phyloP scores from a whole-genome alignment of 2,329 filamentous ascomycete species.

The Stenocarpella maydis region DNA sequence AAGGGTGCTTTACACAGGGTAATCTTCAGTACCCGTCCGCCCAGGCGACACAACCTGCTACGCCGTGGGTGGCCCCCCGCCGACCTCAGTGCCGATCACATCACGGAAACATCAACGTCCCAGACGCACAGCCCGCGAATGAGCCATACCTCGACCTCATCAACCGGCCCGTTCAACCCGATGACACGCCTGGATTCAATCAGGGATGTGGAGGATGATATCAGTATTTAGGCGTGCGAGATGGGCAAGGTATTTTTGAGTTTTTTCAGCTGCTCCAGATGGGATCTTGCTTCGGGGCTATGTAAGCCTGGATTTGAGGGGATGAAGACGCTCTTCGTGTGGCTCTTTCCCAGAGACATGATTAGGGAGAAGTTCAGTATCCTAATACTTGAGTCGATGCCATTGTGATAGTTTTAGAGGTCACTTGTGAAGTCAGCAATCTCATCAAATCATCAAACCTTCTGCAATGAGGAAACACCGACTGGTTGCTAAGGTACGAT shows the following conservation, averaged over 20 bases:
- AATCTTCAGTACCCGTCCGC: not conserved
- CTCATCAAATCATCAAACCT: too few relatives aligned
- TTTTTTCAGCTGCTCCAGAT: constrained; percentile 48
- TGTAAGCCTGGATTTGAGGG: not conserved
- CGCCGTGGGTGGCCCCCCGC: constrained; percentile 47
- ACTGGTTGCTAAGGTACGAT: too few relatives aligned
- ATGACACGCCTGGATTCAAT: constrained; percentile 51
- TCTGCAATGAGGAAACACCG: too few relatives aligned
- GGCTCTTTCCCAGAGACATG: not conserved
- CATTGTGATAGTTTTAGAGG: not conserved
- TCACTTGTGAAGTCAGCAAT: not conserved
- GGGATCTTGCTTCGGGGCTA: constrained; percentile 36
- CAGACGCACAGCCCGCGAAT: not conserved
- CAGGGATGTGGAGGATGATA: constrained; percentile 41
- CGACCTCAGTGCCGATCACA: constrained; percentile 1
- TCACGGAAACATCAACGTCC: not conserved
- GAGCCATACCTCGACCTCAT: constrained; percentile 18
- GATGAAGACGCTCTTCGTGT: not conserved
- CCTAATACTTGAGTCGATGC: too few relatives aligned
- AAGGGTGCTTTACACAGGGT: constrained; percentile 8
- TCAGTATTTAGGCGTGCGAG: not conserved
- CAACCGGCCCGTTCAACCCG: constrained; percentile 46
- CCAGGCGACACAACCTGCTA: constrained; percentile 14
- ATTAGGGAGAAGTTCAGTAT: too few relatives aligned
- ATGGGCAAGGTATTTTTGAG: not conserved